A percentile compares a stretch with the other conserved stretches of the same genome.
Conservation (phyloP, 805 yeast genomes). For the Wickerhamiella domercqiae region DNA sequence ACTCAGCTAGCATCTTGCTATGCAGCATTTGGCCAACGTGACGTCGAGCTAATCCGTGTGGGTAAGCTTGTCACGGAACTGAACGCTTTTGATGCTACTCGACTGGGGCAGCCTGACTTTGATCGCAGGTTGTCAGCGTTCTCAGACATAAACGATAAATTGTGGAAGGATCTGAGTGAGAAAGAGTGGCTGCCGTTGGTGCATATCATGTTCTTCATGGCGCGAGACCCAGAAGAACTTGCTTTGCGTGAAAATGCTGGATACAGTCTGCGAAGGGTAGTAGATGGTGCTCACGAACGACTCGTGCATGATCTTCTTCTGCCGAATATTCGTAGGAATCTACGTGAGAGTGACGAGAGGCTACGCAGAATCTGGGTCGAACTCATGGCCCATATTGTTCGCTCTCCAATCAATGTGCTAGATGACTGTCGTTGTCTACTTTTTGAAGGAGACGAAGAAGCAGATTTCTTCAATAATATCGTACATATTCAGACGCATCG, state of each 20-base stretch:
- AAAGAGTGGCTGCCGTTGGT: conserved; percentile 70
- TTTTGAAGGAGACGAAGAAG: conserved; percentile 60
- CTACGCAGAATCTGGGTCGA: conserved; percentile 59
- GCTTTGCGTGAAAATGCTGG: conserved; percentile 69
- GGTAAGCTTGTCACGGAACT: conserved; percentile 44
- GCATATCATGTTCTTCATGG: conserved; percentile 49
- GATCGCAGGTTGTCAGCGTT: conserved; percentile 58
- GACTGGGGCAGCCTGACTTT: conserved; percentile 65
- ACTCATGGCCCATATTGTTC: conserved; percentile 48
- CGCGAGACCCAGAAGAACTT: conserved; percentile 64
- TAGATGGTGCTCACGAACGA: conserved; percentile 29
- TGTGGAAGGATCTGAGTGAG: conserved; percentile 31
- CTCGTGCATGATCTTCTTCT: conserved; percentile 40
- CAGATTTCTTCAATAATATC: conserved; percentile 62
- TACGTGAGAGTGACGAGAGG: conserved; percentile 44
- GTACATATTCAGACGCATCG: conserved; percentile 73
- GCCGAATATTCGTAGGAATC: conserved; percentile 52
- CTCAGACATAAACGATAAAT: conserved; percentile 42
- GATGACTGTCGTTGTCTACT: conserved; percentile 33
- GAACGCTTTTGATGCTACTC: conserved; percentile 48
- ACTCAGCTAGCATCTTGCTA: conserved; percentile 45
- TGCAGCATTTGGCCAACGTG: conserved; percentile 38
- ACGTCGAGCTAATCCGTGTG: conserved; percentile 30
- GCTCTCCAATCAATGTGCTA: conserved; percentile 4
- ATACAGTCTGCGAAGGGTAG: conserved; percentile 43